Evolutionary conservation across 768 basidiomycete genomes (phyloP).

Genomic region (Suillus sp.): DNA sequence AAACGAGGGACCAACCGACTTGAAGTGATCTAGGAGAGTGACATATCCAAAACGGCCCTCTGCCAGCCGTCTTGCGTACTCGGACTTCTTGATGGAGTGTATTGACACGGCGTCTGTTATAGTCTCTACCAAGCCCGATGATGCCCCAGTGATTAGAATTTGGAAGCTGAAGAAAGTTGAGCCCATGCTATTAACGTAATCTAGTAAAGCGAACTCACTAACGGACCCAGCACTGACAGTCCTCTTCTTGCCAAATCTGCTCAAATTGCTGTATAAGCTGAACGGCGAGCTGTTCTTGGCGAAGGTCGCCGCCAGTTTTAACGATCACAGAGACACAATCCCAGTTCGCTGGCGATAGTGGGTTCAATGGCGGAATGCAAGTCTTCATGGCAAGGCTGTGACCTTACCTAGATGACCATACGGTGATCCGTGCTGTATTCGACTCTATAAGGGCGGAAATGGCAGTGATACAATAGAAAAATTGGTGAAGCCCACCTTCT

Average conservation of each 20-base stretch:
- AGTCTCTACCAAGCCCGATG: conserved; percentile 94
- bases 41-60: conserved; percentile 84
- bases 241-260: conserved; percentile 93
- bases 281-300: conserved; percentile 97
- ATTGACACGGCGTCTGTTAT: conserved; percentile 98
- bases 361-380: neutral
- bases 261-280: conserved; percentile 94
- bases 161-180: conserved; percentile 68
- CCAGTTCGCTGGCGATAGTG: conserved; percentile 57
- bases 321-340: conserved; percentile 97
- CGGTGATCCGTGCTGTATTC: conserved; percentile 91
- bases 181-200: conserved; percentile 1
- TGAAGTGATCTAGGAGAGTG: conserved; percentile 90
- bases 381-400: conserved; percentile 18
- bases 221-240: conserved; percentile 89
- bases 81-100: conserved; percentile 99
- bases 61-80: conserved; percentile 87
- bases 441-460: conserved; percentile 48
- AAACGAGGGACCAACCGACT: conserved; percentile 49
- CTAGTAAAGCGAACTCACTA: conserved; percentile 54
- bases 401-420: conserved; percentile 88
- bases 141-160: conserved; percentile 91
- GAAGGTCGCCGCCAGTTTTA: conserved; percentile 94
- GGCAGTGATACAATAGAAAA: conserved; percentile 12
- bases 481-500: conserved; percentile 62